Evolutionary conservation across 2,329 filamentous ascomycete genomes (phyloP).

Genomic region (Diaporthe sp.): DNA sequence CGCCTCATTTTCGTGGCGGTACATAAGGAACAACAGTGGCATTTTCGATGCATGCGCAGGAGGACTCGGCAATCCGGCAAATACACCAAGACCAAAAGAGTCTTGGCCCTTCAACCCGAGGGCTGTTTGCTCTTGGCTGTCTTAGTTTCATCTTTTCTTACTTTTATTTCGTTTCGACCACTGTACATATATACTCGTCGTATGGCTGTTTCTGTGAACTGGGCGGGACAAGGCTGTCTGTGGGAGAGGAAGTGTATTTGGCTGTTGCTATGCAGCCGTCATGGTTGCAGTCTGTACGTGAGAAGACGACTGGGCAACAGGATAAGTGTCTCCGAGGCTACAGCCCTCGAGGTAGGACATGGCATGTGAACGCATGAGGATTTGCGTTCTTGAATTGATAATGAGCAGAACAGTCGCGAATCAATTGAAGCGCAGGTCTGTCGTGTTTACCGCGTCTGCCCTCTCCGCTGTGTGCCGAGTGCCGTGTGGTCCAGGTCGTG

Average conservation of each 20-base stretch:
- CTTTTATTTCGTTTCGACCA: not conserved
- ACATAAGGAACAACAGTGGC: not conserved
- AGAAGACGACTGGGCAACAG: not conserved
- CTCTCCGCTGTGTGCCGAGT: not conserved
- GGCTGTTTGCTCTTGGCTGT: slow-evolving; percentile 1
- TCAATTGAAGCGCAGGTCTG: not conserved
- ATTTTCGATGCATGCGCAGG: not conserved
- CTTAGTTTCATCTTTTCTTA: not conserved
- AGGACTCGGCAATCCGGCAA: not conserved
- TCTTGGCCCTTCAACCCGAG: not conserved
- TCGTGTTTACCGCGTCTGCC: not conserved
- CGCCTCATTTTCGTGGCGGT: slow-evolving; percentile 48
- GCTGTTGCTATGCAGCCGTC: not conserved
- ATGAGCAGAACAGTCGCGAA: not conserved
- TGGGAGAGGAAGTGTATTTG: not conserved
- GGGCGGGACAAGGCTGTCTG: not conserved
- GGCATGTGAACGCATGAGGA: not conserved
- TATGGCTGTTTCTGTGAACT: not conserved
- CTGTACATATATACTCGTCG: slow-evolving; percentile 2
- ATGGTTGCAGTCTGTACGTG: not conserved
- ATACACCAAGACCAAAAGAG: not conserved
- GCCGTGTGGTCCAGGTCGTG: slow-evolving; percentile 4
- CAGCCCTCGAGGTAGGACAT: not conserved
- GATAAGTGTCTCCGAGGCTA: not conserved
- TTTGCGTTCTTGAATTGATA: not conserved